phyloP scores from a whole-genome alignment of 129 eudicot species.

The Dittrichia graveolens region DNA sequence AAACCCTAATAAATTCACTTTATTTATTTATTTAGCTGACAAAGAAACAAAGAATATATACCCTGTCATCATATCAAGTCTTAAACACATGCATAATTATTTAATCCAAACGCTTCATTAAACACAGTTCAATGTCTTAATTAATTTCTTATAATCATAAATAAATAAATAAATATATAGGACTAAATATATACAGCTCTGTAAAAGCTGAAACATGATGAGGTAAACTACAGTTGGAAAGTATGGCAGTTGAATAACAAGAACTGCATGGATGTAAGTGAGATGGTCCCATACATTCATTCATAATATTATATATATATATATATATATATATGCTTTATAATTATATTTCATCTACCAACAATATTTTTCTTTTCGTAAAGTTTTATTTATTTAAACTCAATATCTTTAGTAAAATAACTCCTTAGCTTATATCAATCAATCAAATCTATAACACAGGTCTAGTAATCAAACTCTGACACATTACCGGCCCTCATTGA shows the following conservation, averaged over 20 bases:
- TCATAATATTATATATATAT: background rate
- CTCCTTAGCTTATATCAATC: no score
- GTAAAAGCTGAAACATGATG: constrained; percentile 15
- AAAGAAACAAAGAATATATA: no score
- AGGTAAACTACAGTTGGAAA: constrained; percentile 12
- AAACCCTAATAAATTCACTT: background rate
- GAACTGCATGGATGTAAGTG: constrained; percentile 38
- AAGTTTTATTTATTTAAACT: background rate
- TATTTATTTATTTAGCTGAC: no score
- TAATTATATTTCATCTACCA: background rate
- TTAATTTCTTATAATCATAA: background rate
- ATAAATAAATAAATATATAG: background rate
- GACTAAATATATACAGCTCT: background rate
- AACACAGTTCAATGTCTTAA: no score
- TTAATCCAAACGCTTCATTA: no score
- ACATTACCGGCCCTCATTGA: no score
- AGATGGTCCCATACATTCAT: constrained; percentile 23
- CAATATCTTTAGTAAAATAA: no score
- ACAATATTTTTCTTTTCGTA: background rate
- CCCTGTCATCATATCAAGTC: no score
- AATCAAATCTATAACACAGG: no score
- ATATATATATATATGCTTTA: background rate
- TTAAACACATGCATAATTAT: no score
- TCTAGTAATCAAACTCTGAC: no score
- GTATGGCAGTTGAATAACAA: constrained; percentile 63